These are phyloP conservation scores for Cutaneotrichosporon sp. DNA, from an alignment of 1,284 basidiomycete genomes.

Conservation along the genomic window DNA sequence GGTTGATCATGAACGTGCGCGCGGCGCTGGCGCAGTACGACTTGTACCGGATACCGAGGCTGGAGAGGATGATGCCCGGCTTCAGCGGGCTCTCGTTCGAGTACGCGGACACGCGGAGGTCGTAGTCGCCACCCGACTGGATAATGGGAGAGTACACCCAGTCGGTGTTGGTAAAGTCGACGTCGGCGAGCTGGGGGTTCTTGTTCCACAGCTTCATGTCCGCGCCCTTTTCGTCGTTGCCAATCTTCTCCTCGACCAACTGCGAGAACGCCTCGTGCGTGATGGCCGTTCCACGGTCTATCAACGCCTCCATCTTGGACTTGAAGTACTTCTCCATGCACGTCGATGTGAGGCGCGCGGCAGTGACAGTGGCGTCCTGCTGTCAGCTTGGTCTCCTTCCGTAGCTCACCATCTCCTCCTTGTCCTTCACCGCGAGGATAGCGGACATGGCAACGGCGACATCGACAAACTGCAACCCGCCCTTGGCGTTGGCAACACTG, in stretches of 20 bases:
- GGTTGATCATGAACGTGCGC: constrained; percentile 91
- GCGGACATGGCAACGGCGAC: constrained; percentile 69
- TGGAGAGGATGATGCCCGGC: constrained; percentile 82
- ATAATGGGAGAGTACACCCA: constrained; percentile 95
- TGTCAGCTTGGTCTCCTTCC: constrained; percentile 6
- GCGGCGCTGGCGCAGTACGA: constrained; percentile 89
- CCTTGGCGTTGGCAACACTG: constrained; percentile 28
- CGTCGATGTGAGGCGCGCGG: constrained; percentile 76
- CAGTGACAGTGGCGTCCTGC: constrained; percentile 70
- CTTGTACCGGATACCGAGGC: constrained; percentile 86
- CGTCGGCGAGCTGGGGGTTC: constrained; percentile 63
- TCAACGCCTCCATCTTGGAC: constrained; percentile 78
- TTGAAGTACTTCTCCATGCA: constrained; percentile 81
- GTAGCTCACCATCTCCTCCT: constrained; percentile 73
- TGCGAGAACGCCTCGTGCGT: constrained; percentile 76
- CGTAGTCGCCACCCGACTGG: constrained; percentile 88
- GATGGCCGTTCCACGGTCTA: constrained; percentile 86
- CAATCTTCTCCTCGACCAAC: constrained; percentile 67
- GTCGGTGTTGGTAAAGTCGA: constrained; percentile 82
- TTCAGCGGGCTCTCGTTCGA: constrained; percentile 80
- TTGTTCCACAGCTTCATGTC: constrained; percentile 85
- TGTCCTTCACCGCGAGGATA: constrained; percentile 81
- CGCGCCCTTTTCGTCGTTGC: constrained; percentile 75
- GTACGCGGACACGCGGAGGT: constrained; percentile 78
- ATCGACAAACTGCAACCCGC: constrained; percentile 65